These are phyloP conservation scores for Erigeron philadelphicus DNA, from an alignment of 140 eudicot species.

Conservation along the genomic window DNA sequence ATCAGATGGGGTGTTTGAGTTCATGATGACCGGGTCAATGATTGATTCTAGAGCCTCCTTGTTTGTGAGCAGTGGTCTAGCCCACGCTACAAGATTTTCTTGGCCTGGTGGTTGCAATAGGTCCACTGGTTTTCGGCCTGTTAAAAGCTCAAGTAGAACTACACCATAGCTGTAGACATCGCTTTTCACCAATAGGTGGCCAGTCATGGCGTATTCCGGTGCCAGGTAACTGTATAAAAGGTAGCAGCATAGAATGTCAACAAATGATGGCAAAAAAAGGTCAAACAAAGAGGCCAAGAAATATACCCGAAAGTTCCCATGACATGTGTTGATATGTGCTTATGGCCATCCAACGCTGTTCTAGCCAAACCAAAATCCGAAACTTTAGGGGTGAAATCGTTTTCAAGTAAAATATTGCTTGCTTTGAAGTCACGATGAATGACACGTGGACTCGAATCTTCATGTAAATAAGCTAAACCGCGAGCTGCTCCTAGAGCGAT, in stretches of 20 bases:
- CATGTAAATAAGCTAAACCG: conserved; percentile 93
- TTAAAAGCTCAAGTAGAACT: conserved; percentile 89
- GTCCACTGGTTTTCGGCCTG: conserved; percentile 92
- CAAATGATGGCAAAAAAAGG: neutral
- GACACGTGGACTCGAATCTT: conserved; percentile 97
- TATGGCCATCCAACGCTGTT: conserved; percentile 72
- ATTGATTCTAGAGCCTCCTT: conserved; percentile 53
- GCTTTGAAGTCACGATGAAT: conserved; percentile 96
- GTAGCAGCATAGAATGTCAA: neutral
- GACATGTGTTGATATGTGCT: conserved; percentile 87
- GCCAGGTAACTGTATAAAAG: conserved; percentile 65
- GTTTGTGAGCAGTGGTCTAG: conserved; percentile 73
- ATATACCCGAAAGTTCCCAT: conserved; percentile 97
- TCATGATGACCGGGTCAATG: conserved; percentile 49
- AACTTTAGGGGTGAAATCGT: conserved; percentile 92
- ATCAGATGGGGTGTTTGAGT: conserved; percentile 47
- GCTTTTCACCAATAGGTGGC: conserved; percentile 92
- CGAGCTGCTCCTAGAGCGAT: conserved; percentile 96
- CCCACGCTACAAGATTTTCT: conserved; percentile 94
- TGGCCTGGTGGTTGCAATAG: conserved; percentile 87
- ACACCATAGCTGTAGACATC: conserved; percentile 99
- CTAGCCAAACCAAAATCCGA: conserved; percentile 97
- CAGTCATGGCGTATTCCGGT: conserved; percentile 99
- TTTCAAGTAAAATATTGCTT: conserved; percentile 85
- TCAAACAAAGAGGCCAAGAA: neutral